Evolutionary conservation across 768 basidiomycete genomes (phyloP).

Genomic region (Russula dissimulans): DNA sequence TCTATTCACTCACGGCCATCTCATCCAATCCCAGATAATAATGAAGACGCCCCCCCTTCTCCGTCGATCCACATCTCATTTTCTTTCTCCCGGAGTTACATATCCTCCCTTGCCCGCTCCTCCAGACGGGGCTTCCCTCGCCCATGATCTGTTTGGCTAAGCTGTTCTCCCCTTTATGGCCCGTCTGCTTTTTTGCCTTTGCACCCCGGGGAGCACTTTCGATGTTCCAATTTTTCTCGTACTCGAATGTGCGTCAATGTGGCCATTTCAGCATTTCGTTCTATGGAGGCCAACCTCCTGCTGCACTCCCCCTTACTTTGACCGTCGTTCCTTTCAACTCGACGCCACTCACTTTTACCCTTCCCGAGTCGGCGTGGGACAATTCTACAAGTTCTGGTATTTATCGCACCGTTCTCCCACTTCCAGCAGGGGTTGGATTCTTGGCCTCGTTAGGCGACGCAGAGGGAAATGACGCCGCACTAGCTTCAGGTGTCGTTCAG

Average conservation of each 20-base stretch:
- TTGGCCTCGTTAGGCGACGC: slow-evolving; percentile 47
- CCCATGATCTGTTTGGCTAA: slow-evolving; percentile 1
- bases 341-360: slow-evolving; percentile 39
- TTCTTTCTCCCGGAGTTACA: background rate
- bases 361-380: slow-evolving; percentile 33
- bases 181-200: slow-evolving; percentile 19
- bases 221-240: slow-evolving; percentile 25
- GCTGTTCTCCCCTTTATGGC: slow-evolving; percentile 4
- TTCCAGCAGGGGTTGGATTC: slow-evolving; percentile 40
- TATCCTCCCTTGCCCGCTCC: background rate
- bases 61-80: background rate
- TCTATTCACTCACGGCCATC: background rate
- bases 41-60: background rate
- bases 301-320: slow-evolving; percentile 35
- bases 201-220: slow-evolving; percentile 24
- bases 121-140: background rate
- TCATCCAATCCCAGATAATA: background rate
- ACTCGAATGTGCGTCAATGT: slow-evolving; percentile 44
- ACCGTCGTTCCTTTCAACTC: slow-evolving; percentile 46
- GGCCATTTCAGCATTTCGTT: slow-evolving; percentile 40
- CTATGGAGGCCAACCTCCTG: slow-evolving; percentile 30
- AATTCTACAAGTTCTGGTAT: slow-evolving; percentile 33
- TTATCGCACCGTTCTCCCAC: slow-evolving; percentile 42
- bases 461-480: slow-evolving; percentile 31
- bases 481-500: slow-evolving; percentile 39